Base-by-base conservation (phyloP, 805 yeast genomes). In the Starmerella sirachaensis region DNA sequence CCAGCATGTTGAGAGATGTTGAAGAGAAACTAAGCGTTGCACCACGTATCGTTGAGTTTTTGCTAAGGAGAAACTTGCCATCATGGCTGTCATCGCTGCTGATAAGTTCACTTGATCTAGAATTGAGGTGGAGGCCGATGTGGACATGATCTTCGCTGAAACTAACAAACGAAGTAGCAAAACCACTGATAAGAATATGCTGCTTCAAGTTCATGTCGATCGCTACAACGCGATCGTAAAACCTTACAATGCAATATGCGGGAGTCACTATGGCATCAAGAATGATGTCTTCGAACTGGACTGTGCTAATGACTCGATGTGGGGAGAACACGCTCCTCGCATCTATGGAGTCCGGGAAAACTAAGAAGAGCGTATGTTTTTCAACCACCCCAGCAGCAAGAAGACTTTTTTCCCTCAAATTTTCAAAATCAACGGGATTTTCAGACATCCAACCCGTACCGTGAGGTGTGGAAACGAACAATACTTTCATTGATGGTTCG, bases 201-300 rank as follows among this genome's bases (percentile, higher is more conserved):
- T n/a, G n/a, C n/a, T n/a, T n/a, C n/a, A n/a, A n/a, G n/a, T n/a
- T 21, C 1, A 11, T 5, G 13, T 12, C 18, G 3, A 32, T 9
- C 3, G 22, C 21, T 5, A 32, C 22, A 13, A 32, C 22, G 12
- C 22, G 16, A 6, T 32, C 35, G 3, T 9, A 10, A 25, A 32
- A 11, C 2, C 29, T 31, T 11, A 36, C n/a, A 3, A 29, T 9
- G 14, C 33, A 29, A 16, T 6, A 18, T 1, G 11, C 6, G 2
- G 22, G 16, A 12, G 34, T 32, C 19, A 35, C 16, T 6, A 17
- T 18, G 0, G 41, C 40, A 8, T 31, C 41, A 5, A 40, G 21
- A 2, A 36, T 29, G 10, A 26, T 7, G n/a, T 20, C 28, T 8
- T 22, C 18, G 3, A 28, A 14, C 14, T 14, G 6, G 18, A 31